Conservation (phyloP, 169 alveolate species). For the Plasmodium coatneyi region DNA sequence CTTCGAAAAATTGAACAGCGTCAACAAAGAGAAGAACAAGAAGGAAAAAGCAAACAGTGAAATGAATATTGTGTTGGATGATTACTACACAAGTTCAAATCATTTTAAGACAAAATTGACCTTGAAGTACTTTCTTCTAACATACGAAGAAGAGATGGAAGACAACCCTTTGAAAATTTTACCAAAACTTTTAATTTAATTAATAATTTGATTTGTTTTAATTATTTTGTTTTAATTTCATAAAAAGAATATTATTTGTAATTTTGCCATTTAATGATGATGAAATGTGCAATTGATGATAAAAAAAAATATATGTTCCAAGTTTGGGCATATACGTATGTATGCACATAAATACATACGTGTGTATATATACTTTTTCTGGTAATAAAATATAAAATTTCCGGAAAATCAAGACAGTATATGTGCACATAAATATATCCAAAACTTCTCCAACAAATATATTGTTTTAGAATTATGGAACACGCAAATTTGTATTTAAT, state of each 20-base stretch:
- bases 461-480: background rate
- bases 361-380: background rate
- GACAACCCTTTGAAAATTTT: conserved; percentile 43
- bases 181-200: conserved; percentile 27
- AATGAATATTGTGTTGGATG: conserved; percentile 19
- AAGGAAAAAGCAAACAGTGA: background rate
- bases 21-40: conserved; percentile 1
- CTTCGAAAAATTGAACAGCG: conserved; percentile 17
- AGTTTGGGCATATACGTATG: background rate
- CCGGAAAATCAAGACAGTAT: background rate
- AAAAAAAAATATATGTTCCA: background rate
- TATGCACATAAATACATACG: conserved; percentile 1
- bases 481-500: background rate
- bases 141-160: conserved; percentile 63
- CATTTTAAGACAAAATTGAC: conserved; percentile 56
- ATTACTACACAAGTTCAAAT: conserved; percentile 49
- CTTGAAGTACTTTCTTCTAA: conserved; percentile 37
- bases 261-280: background rate
- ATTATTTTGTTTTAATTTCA: conserved; percentile 6
- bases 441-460: background rate
- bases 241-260: background rate
- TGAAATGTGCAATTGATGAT: background rate
- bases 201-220: background rate
- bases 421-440: background rate
- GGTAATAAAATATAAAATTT: background rate